Conservation (phyloP, 129 eudicot species). For the Tagetes erecta region DNA sequence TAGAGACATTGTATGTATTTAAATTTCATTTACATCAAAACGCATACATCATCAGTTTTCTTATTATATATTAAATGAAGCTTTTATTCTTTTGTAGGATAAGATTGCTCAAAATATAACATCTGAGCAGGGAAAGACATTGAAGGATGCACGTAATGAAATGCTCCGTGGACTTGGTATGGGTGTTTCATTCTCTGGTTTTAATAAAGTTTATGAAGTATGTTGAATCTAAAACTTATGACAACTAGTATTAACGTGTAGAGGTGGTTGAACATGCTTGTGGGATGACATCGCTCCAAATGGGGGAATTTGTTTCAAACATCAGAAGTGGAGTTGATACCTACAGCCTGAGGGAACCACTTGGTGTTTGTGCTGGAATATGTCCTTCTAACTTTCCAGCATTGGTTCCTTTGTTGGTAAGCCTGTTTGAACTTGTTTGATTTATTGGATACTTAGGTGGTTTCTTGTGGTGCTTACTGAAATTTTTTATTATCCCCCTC, state of each 20-base stretch:
- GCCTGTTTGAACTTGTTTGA: slow-evolving; percentile 5
- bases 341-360: slow-evolving; percentile 88
- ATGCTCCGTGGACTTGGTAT: slow-evolving; percentile 87
- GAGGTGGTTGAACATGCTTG: slow-evolving; percentile 98
- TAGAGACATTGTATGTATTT: slow-evolving; percentile 63
- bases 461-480: slow-evolving; percentile 3
- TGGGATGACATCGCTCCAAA: slow-evolving; percentile 87
- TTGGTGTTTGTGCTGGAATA: slow-evolving; percentile 97
- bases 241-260: slow-evolving; percentile 32
- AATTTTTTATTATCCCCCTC: slow-evolving; percentile 11
- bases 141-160: slow-evolving; percentile 90
- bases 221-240: slow-evolving; percentile 13
- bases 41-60: slow-evolving; percentile 5
- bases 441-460: not conserved
- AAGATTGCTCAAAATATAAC: slow-evolving; percentile 85
- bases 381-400: slow-evolving; percentile 95
- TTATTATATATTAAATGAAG: slow-evolving; percentile 18
- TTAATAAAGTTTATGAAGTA: slow-evolving; percentile 6
- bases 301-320: slow-evolving; percentile 89
- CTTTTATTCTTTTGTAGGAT: slow-evolving; percentile 47
- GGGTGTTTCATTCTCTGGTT: slow-evolving; percentile 18
- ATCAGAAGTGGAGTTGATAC: slow-evolving; percentile 76
- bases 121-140: slow-evolving; percentile 87
- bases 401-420: slow-evolving; percentile 90
- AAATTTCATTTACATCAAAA: not conserved